Percentiles rank a stretch among this genome's conserved stretches.
Conservation (phyloP, 169 alveolate genomes). For the Cryptosporidium muris region DNA sequence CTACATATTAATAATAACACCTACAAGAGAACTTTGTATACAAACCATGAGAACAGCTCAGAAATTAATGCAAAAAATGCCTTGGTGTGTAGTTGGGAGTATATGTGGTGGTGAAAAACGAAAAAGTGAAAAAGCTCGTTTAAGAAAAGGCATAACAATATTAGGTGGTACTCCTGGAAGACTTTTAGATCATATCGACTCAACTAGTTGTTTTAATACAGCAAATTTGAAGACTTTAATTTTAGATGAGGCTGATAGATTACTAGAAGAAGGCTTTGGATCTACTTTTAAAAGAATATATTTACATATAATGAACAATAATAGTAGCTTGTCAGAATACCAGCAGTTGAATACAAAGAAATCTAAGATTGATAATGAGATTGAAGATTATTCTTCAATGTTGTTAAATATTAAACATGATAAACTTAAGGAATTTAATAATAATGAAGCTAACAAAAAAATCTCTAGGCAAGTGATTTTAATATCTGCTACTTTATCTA, state of each 20-base stretch:
- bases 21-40: constrained; percentile 90
- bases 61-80: constrained; percentile 79
- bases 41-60: constrained; percentile 80
- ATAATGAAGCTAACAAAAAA: background rate
- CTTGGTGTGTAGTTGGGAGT: constrained; percentile 79
- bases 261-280: constrained; percentile 96
- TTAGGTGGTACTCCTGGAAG: constrained; percentile 98
- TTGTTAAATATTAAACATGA: constrained; percentile 13
- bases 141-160: constrained; percentile 91
- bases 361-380: constrained; percentile 11
- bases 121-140: constrained; percentile 88
- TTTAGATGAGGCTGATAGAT: constrained; percentile 98
- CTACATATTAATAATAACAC: constrained; percentile 79
- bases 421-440: constrained; percentile 6
- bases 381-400: constrained; percentile 21
- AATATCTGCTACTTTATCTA: constrained; percentile 84
- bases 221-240: constrained; percentile 82
- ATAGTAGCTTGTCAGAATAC: background rate
- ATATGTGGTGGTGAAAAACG: constrained; percentile 89
- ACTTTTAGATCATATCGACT: constrained; percentile 90
- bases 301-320: constrained; percentile 49
- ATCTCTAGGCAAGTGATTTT: constrained; percentile 76
- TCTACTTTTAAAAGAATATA: constrained; percentile 88
- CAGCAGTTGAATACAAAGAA: background rate
- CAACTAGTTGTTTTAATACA: constrained; percentile 88